A percentile compares a stretch with the other conserved stretches of the same genome.
phyloP scores from a whole-genome alignment of 176 grass and related monocot genomes.

The Carex kokanica region DNA sequence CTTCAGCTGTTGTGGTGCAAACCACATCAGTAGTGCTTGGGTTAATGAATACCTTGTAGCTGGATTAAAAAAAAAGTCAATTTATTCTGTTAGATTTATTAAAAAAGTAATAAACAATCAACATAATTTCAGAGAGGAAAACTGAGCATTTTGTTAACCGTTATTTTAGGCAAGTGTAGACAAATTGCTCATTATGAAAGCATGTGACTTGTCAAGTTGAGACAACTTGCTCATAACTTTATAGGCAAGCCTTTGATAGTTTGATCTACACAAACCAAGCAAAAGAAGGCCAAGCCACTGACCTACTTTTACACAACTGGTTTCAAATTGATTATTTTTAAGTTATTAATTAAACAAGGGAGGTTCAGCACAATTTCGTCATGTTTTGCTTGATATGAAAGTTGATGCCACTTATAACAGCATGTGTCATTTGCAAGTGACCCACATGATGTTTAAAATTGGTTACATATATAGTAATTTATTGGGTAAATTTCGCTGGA shows the following conservation, averaged over 20 bases:
- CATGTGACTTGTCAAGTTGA: background rate
- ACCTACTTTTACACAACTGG: background rate
- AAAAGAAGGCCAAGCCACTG: background rate
- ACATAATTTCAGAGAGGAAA: background rate
- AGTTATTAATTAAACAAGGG: background rate
- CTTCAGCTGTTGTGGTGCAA: conserved; percentile 86
- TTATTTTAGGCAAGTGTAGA: background rate
- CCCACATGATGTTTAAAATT: background rate
- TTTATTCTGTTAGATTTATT: conserved; percentile 14
- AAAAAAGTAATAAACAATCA: background rate
- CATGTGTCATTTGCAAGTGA: background rate
- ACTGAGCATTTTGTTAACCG: background rate
- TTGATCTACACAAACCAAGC: background rate
- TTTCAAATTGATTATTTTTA: background rate
- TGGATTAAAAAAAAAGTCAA: conserved; percentile 34
- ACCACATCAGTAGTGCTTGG: conserved; percentile 96
- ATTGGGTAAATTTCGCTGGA: too few relatives aligned
- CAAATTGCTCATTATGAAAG: background rate
- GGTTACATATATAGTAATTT: background rate
- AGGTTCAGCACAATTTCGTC: background rate
- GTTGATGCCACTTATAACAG: background rate
- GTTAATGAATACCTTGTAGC: conserved; percentile 95
- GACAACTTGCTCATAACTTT: background rate
- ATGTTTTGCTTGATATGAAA: background rate
- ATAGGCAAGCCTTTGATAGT: background rate